These are phyloP conservation scores for Myxozyma udenii DNA, from an alignment of 805 yeast genomes.

Conservation along the genomic window DNA sequence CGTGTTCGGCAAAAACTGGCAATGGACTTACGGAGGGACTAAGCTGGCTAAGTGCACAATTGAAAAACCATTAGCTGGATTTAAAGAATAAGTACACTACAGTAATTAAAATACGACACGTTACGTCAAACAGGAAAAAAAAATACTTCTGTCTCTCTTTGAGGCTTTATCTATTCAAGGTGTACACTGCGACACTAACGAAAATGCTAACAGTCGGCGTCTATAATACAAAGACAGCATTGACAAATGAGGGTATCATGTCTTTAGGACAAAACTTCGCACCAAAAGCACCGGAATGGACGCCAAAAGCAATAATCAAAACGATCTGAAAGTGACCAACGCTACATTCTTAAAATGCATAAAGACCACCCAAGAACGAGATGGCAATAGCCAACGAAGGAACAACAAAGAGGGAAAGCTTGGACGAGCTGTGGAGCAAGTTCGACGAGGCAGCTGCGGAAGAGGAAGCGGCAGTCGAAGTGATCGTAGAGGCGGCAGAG, in stretches of 20 bases:
- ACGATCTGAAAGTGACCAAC: no score
- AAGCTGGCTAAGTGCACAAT: constrained; percentile 91
- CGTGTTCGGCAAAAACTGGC: constrained; percentile 99
- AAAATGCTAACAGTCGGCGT: background rate
- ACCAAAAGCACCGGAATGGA: no score
- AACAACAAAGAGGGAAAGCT: background rate
- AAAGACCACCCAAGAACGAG: background rate
- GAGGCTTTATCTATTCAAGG: no score
- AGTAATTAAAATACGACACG: background rate
- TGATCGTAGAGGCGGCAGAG: constrained; percentile 8
- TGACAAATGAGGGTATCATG: no score
- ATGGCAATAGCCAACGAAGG: background rate
- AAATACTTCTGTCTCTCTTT: background rate
- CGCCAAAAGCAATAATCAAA: no score
- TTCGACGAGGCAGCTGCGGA: constrained; percentile 33
- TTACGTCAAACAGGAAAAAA: background rate
- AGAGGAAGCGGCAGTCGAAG: constrained; percentile 34
- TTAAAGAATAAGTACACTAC: background rate
- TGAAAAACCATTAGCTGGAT: constrained; percentile 50
- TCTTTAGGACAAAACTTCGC: no score
- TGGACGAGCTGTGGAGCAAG: constrained; percentile 6
- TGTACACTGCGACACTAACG: background rate
- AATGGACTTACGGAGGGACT: constrained; percentile 97
- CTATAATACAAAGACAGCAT: background rate
- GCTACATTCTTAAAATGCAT: background rate